phyloP scores from a whole-genome alignment of 2,329 filamentous ascomycete species.

The Leptodontidium sp. region DNA sequence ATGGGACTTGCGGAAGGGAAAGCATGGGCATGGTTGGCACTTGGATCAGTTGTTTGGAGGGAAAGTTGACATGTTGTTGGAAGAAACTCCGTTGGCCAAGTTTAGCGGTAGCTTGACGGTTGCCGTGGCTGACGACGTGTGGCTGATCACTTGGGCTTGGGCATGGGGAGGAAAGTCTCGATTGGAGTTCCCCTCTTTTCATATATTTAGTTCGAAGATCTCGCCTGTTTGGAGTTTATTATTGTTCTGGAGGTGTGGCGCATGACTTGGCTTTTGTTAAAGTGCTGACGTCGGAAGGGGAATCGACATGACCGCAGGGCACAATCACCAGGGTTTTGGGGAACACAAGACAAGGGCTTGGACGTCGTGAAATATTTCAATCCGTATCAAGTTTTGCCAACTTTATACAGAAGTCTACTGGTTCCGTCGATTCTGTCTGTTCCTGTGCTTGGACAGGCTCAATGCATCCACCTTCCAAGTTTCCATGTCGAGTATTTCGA shows the following conservation, averaged over 20 bases:
- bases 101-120: conserved; percentile 17
- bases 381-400: neutral
- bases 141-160: conserved; percentile 19
- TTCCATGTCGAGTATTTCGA: no score
- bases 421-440: no score
- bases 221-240: neutral
- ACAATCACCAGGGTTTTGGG: neutral
- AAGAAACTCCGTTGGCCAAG: conserved; percentile 8
- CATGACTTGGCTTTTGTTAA: neutral
- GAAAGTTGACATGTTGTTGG: conserved; percentile 27
- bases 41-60: conserved; percentile 2
- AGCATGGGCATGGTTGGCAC: neutral
- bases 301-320: neutral
- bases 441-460: no score
- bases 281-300: neutral
- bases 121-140: conserved; percentile 25
- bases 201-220: neutral
- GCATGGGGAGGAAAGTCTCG: neutral
- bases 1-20: neutral
- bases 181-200: neutral
- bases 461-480: no score
- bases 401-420: neutral
- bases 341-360: neutral
- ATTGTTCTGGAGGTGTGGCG: neutral
- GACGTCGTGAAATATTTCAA: neutral